These are phyloP conservation scores for Arabidopsis thaliana DNA, from an alignment of 345 rosid genomes.

Conservation along the genomic window TAIR10.1 NC_003074.8:548001-548500, in stretches of 20 bases:
- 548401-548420: slow-evolving; percentile 88
- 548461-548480: slow-evolving; percentile 97
- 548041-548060: not conserved
- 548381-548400: slow-evolving; percentile 68
- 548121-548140: slow-evolving; percentile 3
- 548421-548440: slow-evolving; percentile 94
- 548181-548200: not conserved
- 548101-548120: not conserved
- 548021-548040: not conserved
- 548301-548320: slow-evolving; percentile 95
- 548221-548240: not conserved
- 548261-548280: not conserved
- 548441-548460: slow-evolving; percentile 84
- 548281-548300: slow-evolving; percentile 36
- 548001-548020: not conserved
- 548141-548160: not conserved
- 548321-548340: slow-evolving; percentile 91
- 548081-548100: not conserved
- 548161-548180: not conserved
- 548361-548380: slow-evolving; percentile 84
- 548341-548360: slow-evolving; percentile 80
- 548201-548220: not conserved
- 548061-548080: not conserved
- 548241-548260: slow-evolving; percentile 6
- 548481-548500: slow-evolving; percentile 98